phyloP scores from a whole-genome alignment of 805 yeast species.

The Saturnispora diversa region DNA sequence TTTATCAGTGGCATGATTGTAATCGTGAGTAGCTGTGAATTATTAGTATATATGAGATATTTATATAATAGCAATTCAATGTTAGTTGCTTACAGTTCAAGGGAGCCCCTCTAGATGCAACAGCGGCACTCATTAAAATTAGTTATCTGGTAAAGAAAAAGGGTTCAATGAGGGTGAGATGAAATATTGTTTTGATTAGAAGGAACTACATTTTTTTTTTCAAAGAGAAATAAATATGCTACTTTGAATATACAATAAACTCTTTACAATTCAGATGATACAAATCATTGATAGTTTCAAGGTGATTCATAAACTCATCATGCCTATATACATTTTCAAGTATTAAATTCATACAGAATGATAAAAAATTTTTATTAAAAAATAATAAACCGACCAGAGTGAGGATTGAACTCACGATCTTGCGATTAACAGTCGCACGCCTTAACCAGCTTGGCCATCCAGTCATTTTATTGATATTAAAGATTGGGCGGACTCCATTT shows the following conservation, averaged over 20 bases:
- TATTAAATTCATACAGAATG: too few species aligned
- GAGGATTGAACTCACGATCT: constrained; percentile 58
- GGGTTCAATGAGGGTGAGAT: too few species aligned
- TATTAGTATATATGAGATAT: neutral
- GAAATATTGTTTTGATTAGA: too few species aligned
- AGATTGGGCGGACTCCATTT: too few species aligned
- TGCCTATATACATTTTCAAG: too few species aligned
- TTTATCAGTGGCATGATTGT: constrained; percentile 64
- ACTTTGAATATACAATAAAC: too few species aligned
- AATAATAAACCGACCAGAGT: constrained; percentile 38
- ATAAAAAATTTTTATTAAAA: neutral
- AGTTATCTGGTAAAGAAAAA: too few species aligned
- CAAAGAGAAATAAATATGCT: too few species aligned
- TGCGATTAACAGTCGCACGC: constrained; percentile 61
- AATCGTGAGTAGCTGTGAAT: constrained; percentile 33
- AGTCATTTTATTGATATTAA: constrained; percentile 26
- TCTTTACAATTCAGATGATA: too few species aligned
- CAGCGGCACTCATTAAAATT: constrained; percentile 25
- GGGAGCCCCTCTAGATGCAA: constrained; percentile 22
- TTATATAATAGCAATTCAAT: neutral
- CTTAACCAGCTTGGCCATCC: constrained; percentile 54
- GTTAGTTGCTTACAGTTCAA: constrained; percentile 18
- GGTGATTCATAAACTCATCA: too few species aligned
- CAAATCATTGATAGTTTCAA: too few species aligned
- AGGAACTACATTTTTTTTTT: too few species aligned